Base-by-base conservation (phyloP, 148 eudicot species). In the Vaccinium vitisidaea region DNA sequence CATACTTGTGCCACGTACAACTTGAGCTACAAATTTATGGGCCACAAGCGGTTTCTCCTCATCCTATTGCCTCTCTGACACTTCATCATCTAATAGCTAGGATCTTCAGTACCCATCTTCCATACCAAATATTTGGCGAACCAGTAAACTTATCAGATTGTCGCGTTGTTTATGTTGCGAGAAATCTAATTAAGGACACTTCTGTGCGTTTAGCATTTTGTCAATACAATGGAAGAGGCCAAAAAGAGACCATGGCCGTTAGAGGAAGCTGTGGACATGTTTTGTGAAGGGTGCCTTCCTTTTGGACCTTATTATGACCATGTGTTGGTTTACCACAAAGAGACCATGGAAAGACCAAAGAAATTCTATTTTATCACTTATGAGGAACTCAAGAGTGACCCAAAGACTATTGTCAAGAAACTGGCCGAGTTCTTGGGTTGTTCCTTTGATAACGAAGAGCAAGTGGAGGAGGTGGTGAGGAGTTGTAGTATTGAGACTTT, bases 51-150 rank as follows among this genome's bases (percentile, higher is more conserved):
- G n/a, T n/a, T n/a, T n/a, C n/a, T n/a, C n/a, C n/a, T n/a, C n/a
- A n/a, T n/a, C n/a, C n/a, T 58, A 1, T 18, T 19, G 8, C n/a
- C n/a, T 58, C n/a, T 58, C n/a, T 58, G n/a, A 19, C 0, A 5
- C 8, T 58, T 58, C 63, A 58, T 80, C 90, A 87, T 39, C 25
- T 43, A 21, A 16, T 27, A 27, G 30, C 30, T 23, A 82, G 89
- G 63, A 80, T 85, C 25, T 50, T 89, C 13, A 65, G 58, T 36
- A 89, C 88, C 25, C 90, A 89, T 65, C 77, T 85, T 1, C 86
- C 90, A 13, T 83, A 84, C 21, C 87, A 87, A 56, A 55, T 87
- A 30, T 18, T 58, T 8, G 18, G 23, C n/a, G 8, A 18, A 58
- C 5, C 1, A 18, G 7, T 15, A 3, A 56, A 56, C 59, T 58